Evolutionary conservation across 176 grass and related monocot species (phyloP), one percentile per base, ranked within the genome.

Genomic region (Carex pumila): DNA sequence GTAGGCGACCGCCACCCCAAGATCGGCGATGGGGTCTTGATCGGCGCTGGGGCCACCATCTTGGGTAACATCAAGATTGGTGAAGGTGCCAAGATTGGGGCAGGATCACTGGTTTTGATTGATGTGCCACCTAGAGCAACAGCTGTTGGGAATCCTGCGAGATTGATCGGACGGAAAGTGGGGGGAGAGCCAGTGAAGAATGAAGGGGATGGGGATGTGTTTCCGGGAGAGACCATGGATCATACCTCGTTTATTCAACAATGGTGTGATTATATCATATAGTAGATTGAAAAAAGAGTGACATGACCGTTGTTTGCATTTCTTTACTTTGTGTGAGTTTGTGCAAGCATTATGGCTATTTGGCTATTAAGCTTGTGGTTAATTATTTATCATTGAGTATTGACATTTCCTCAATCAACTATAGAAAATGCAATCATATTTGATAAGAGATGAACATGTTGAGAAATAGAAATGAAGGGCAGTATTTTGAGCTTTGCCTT

Each of bases 251-350:
- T 94, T 81, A 94, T 97, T 65, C 87, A 90, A 54, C 88, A 91
- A 88, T 97, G 94, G 94, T 94, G 87, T 5, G 89, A 97, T 85
- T 97, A 97, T 85, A 87, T 34, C 73, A 98, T 98, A 58, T 98
- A 85, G 88, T 7, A 17, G 17, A 5, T 19, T 64, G 47, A 9
- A 13, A 49, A 62, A 78, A 30, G 21, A 14, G 12, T 57, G 73
- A 3, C 6, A 32, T 7, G 10, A 57, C 73, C 2, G 14, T 57
- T 36, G 29, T 71, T 57, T 18, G 52, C 8, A 34, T 34, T 50
- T 31, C 29, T 77, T 77, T 25, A 17, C 29, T 34, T 18, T 32
- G 52, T 56, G 73, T 36, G 29, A 56, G 34, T 57, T 57, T 7
- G 12, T 78, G 73, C 52, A 17, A 57, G 73, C 34, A 50, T 31